phyloP scores from a whole-genome alignment of 495 filamentous ascomycete species.

The Aspergillus diversus region DNA sequence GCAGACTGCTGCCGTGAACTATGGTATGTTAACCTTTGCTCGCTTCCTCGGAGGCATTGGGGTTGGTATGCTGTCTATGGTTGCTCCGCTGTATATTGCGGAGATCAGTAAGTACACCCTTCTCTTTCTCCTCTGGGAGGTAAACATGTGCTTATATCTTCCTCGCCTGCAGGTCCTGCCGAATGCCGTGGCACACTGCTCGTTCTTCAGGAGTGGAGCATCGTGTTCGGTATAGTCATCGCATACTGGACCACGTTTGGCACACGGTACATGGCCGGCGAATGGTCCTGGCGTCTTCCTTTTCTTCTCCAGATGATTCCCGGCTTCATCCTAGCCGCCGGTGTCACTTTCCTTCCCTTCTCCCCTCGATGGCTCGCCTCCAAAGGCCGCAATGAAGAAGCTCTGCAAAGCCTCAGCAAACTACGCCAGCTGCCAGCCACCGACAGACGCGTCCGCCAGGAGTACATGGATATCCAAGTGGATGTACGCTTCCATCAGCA shows the following conservation, averaged over 20 bases:
- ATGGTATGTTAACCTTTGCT: conserved; percentile 60
- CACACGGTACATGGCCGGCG: conserved; percentile 51
- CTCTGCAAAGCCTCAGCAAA: conserved; percentile 47
- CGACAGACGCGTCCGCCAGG: conserved; percentile 44
- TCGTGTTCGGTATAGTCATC: conserved; percentile 57
- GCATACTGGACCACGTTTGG: conserved; percentile 62
- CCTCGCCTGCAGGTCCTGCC: conserved; percentile 34
- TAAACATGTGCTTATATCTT: too few relatives aligned
- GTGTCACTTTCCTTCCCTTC: conserved; percentile 55
- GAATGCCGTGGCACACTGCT: conserved; percentile 66
- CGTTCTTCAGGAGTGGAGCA: conserved; percentile 62
- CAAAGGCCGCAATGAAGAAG: conserved; percentile 50
- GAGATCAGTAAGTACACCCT: conserved; percentile 5
- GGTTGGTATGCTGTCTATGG: conserved; percentile 59
- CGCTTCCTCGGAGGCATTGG: conserved; percentile 61
- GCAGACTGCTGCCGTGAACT: conserved; percentile 57
- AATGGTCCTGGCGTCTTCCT: conserved; percentile 55
- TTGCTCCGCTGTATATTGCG: conserved; percentile 48
- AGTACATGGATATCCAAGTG: conserved; percentile 67
- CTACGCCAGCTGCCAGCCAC: conserved; percentile 44
- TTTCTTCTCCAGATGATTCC: conserved; percentile 56
- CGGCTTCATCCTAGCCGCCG: conserved; percentile 44
- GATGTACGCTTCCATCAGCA: conserved; percentile 48
- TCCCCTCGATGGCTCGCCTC: conserved; percentile 57
- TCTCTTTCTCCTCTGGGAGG: too few relatives aligned